Evolutionary conservation across 345 rosid species (phyloP), one percentile per base, ranked within the genome.

Genomic region (Brassica incana): DNA sequence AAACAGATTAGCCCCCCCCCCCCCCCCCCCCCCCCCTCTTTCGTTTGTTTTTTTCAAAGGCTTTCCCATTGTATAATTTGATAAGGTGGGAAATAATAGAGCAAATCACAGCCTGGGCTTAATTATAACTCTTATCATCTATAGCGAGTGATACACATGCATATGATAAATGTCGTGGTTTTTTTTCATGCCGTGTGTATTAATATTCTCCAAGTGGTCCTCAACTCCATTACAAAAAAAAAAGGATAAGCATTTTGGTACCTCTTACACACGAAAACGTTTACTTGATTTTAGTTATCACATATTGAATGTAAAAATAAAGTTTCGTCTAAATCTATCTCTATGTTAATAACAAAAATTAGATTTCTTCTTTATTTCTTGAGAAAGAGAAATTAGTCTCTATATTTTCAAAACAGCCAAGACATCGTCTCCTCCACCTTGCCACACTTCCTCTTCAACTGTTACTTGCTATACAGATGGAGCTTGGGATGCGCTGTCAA

Each of bases 61-160:
- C 32, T 33, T 75, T 75, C 15, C 2, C 54, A 52, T 48, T 48
- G 54, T 48, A 45, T 69, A 50, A 33, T 70, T 18, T 32, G 43
- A 58, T 30, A 77, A n/a, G 18, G 52, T 61, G 12, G 16, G 54
- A 71, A 71, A 77, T 77, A 50, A 77, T 71, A 33, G 76, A 77
- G 59, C 66, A 52, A 33, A 63, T 71, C 56, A 71, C 81, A 71
- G 76, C 71, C 81, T 77, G 71, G 18, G 43, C 12, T 71, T 69
- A 69, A 5, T 23, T 61, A 45, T 18, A 62, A 65, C 30, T 70
- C 27, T 70, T 50, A 4, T 45, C 54, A 45, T 45, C 54, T 12
- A 11, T 45, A 45, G 54, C 54, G 5, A 45, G 54, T 14, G 18
- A 50, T 50, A n/a, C 18, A 58, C 65, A 33, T 71, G 50, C 6